A percentile compares a stretch with the other conserved stretches of the same genome.
Evolutionary conservation across 306 rosid species (phyloP).

Genomic region (Vigna unguiculata): DNA sequence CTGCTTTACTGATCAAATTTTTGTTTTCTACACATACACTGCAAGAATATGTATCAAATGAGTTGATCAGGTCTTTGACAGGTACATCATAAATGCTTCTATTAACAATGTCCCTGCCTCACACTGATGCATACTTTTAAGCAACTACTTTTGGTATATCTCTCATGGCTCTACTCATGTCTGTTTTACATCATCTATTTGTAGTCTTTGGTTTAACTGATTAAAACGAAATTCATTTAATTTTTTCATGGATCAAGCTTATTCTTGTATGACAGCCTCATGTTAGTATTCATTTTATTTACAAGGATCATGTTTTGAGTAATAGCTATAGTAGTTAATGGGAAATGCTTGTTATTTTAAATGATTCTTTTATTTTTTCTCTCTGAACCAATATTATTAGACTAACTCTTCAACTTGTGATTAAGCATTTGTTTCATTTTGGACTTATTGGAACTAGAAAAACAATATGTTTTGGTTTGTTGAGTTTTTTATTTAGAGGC

Average conservation of each 20-base stretch:
- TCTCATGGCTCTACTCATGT: constrained; percentile 26
- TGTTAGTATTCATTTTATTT: not conserved
- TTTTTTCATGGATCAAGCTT: constrained; percentile 12
- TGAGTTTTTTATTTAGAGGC: constrained; percentile 15
- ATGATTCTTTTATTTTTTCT: not conserved
- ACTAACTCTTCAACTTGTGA: not conserved
- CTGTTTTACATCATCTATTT: constrained; percentile 17
- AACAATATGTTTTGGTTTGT: constrained; percentile 17
- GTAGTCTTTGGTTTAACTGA: constrained; percentile 13
- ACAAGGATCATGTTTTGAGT: not conserved
- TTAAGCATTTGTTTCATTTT: constrained; percentile 37
- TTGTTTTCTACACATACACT: constrained; percentile 96
- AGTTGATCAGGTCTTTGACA: constrained; percentile 94
- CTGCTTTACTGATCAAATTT: constrained; percentile 83
- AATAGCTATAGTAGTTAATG: not conserved
- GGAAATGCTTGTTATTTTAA: not conserved
- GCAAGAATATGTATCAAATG: constrained; percentile 95
- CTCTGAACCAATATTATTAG: constrained; percentile 21
- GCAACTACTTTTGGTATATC: constrained; percentile 30
- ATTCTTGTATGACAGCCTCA: constrained; percentile 24
- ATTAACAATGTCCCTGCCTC: not conserved
- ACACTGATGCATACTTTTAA: constrained; percentile 24
- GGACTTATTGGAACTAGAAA: constrained; percentile 30
- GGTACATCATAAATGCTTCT: constrained; percentile 53
- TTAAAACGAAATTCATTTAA: constrained; percentile 17